phyloP scores from a whole-genome alignment of 768 basidiomycete genomes.

The Leccinum uliginosum region DNA sequence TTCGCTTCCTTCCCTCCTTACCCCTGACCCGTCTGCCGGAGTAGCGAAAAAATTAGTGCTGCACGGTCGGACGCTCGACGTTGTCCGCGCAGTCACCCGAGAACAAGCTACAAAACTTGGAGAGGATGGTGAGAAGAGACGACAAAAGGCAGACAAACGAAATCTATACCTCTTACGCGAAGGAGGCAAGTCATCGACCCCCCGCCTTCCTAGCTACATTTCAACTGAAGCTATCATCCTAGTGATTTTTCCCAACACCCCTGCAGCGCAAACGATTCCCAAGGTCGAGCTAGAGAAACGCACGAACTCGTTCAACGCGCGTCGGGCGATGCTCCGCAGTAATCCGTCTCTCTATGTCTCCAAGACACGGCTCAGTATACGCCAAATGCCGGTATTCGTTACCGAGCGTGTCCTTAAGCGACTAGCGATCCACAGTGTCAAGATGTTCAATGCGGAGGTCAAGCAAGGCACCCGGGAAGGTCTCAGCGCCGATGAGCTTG shows the following conservation, averaged over 20 bases:
- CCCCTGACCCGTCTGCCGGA: constrained; percentile 87
- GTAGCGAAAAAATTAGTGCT: constrained; percentile 80
- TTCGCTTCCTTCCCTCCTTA: constrained; percentile 81
- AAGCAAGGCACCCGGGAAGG: constrained; percentile 52
- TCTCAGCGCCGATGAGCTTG: constrained; percentile 70
- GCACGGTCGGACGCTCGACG: constrained; percentile 90
- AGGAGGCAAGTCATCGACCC: constrained; percentile 58
- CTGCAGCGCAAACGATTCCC: constrained; percentile 68
- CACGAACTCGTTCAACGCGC: constrained; percentile 78
- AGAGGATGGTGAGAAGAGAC: constrained; percentile 78
- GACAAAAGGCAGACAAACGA: constrained; percentile 90
- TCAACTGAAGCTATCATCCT: neutral
- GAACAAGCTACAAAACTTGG: constrained; percentile 85
- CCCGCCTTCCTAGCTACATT: neutral
- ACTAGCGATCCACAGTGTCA: constrained; percentile 75
- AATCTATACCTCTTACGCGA: constrained; percentile 95
- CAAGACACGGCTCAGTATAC: constrained; percentile 88
- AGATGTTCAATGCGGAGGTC: constrained; percentile 77
- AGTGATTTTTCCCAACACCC: constrained; percentile 90
- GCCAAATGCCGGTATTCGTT: constrained; percentile 87
- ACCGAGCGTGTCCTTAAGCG: constrained; percentile 89
- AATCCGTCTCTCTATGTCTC: constrained; percentile 96
- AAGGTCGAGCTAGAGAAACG: constrained; percentile 82
- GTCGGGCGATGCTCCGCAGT: constrained; percentile 75
- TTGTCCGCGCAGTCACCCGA: constrained; percentile 84